Percentiles rank a stretch among this genome's conserved stretches.
phyloP scores from a whole-genome alignment of 495 filamentous ascomycete species.

The Neurospora sp. region DNA sequence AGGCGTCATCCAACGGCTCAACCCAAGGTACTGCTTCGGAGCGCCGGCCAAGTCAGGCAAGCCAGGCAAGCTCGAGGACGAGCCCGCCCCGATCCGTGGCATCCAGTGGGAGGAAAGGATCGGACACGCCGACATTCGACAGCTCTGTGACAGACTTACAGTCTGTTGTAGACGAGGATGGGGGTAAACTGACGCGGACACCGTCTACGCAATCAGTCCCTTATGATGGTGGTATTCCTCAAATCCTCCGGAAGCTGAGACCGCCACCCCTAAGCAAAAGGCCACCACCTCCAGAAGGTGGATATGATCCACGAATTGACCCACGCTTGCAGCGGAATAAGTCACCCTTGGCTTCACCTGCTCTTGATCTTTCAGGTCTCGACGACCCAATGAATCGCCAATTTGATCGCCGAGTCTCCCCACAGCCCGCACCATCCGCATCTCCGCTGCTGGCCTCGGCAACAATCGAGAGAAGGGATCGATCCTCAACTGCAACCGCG shows the following conservation, averaged over 20 bases:
- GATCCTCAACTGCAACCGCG: not conserved
- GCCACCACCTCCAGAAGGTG: constrained; percentile 21
- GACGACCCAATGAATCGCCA: constrained; percentile 2
- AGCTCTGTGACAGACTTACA: constrained; percentile 44
- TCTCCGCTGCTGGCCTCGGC: not conserved
- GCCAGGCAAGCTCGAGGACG: constrained; percentile 63
- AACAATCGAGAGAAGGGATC: not conserved
- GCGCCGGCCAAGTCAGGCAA: constrained; percentile 49
- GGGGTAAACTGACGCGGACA: constrained; percentile 1
- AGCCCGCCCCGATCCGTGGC: constrained; percentile 45
- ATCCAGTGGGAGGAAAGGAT: constrained; percentile 29
- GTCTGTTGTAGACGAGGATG: constrained; percentile 33
- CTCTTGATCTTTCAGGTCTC: constrained; percentile 3
- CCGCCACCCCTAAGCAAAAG: constrained; percentile 8
- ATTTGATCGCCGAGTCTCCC: not conserved
- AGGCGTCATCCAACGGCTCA: not conserved
- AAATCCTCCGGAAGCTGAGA: constrained; percentile 9
- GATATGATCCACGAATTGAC: constrained; percentile 28
- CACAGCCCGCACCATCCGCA: not conserved
- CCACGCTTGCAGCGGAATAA: constrained; percentile 5
- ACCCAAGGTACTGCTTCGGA: not conserved
- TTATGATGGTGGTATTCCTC: not conserved
- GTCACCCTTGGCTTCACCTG: constrained; percentile 19
- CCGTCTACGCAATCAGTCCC: not conserved
- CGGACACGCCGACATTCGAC: constrained; percentile 32